A percentile compares a stretch with the other conserved stretches of the same genome.
These are phyloP conservation scores for Vitis hybrid DNA, from an alignment of 177 flowering plant species.

Conservation along the genomic window DNA sequence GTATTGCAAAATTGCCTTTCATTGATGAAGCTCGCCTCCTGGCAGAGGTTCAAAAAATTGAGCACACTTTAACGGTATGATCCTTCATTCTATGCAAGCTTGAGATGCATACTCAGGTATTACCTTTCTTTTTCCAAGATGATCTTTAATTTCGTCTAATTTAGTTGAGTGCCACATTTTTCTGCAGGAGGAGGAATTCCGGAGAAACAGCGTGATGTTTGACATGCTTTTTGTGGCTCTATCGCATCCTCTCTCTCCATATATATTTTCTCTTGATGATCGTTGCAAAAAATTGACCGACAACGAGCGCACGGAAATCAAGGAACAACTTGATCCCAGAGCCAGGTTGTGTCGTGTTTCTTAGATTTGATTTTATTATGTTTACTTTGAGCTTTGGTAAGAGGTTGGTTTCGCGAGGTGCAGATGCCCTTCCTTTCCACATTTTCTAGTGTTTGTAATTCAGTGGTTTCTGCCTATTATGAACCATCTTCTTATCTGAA, in stretches of 20 bases:
- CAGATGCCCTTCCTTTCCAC: neutral
- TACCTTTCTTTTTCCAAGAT: neutral
- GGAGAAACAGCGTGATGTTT: slow-evolving; percentile 82
- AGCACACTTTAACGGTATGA: slow-evolving; percentile 75
- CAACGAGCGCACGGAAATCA: slow-evolving; percentile 50
- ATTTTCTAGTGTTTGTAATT: too few species aligned
- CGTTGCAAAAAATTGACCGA: slow-evolving; percentile 64
- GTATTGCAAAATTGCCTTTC: slow-evolving; percentile 89
- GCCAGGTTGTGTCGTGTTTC: slow-evolving; percentile 59
- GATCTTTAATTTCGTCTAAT: neutral
- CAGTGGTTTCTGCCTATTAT: too few species aligned
- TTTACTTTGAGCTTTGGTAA: neutral
- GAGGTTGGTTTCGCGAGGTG: neutral
- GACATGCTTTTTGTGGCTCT: slow-evolving; percentile 81
- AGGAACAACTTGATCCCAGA: slow-evolving; percentile 63
- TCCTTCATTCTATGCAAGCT: neutral
- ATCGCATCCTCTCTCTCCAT: slow-evolving; percentile 81
- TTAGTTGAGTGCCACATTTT: slow-evolving; percentile 5
- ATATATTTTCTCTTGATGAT: slow-evolving; percentile 75
- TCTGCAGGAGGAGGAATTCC: slow-evolving; percentile 78
- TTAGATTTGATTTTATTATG: neutral
- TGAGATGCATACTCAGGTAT: neutral
- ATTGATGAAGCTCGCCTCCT: slow-evolving; percentile 91
- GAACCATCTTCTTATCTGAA: too few species aligned
- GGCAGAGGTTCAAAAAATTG: slow-evolving; percentile 66